Evolutionary conservation across 1,139 yeast species (phyloP), one percentile per base, ranked within the genome.

Genomic region (Candida anutae): DNA sequence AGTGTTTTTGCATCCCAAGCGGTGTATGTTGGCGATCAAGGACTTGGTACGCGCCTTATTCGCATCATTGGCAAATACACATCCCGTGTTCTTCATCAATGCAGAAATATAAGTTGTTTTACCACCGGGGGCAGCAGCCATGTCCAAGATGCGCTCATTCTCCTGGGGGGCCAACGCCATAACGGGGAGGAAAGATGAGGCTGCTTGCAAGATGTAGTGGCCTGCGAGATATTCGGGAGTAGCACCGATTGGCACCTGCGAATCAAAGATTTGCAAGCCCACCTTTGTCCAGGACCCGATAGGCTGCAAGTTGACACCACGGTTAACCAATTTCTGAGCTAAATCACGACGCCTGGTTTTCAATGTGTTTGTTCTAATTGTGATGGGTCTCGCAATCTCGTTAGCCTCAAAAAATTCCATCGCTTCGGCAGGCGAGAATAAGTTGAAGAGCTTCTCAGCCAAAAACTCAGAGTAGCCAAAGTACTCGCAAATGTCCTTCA

Each of bases 101-200:
- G 98, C 98, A 23, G 95, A 78, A 33, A 93, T 78, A 51, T 87
- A 90, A 2, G 99, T 90, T 8, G 98, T 87, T 53, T 93, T 93
- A 58, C 99, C 99, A 64, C 99, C 99, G 41, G 99, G 99, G 13
- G 99, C 97, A 34, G 98, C 94, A 23, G 99, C 98, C 98, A 93
- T 93, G 62, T 93, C 99, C 40, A 93, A 68, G 27, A 93, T 69
- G 50, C 98, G 78, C 59, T 93, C 99, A 51, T 83, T 78, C 56
- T 87, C 96, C 54, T 87, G 94, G 13, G 99, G 98, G 37, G 79
- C 93, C 43, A 93, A 66, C 0, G 99, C 99, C 88, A 93, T 84
- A 13, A 88, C 96, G 8, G 99, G 99, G 49, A 93, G 65, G 58
- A 90, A 90, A 4, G 97, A 88, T 5, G 97, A 88, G 16, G 99